A percentile compares a stretch with the other conserved stretches of the same genome.
These are phyloP conservation scores for Akanthomyces dipterigenus DNA, from an alignment of 2,329 filamentous ascomycete species.

Conservation along the genomic window DNA sequence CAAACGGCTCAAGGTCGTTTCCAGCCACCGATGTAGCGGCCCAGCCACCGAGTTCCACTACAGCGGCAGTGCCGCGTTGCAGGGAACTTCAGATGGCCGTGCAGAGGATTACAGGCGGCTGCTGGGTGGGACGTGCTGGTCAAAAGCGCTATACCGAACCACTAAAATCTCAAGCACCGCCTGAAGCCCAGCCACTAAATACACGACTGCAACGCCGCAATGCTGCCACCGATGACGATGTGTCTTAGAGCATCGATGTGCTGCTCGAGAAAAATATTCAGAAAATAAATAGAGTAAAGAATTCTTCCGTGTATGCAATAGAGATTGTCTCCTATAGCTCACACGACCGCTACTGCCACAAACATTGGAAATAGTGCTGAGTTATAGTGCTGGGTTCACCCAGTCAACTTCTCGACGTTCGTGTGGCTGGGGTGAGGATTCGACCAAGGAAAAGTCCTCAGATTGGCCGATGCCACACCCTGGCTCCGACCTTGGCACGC, in stretches of 20 bases:
- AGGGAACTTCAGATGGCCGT: neutral
- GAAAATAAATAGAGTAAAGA: neutral
- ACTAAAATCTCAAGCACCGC: neutral
- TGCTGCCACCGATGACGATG: neutral
- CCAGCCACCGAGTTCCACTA: neutral
- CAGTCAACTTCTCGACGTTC: neutral
- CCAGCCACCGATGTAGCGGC: too few species aligned
- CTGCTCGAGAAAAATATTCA: neutral
- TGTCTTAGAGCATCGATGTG: neutral
- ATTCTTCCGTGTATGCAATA: too few species aligned
- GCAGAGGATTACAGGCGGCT: too few species aligned
- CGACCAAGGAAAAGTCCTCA: neutral
- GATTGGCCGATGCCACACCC: neutral
- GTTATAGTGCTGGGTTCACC: too few species aligned
- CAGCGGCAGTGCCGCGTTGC: neutral
- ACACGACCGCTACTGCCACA: too few species aligned
- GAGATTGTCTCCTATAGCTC: too few species aligned
- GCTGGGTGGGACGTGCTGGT: neutral
- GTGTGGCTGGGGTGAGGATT: constrained; percentile 3
- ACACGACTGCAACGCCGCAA: neutral
- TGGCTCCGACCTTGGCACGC: neutral
- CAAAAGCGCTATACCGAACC: neutral
- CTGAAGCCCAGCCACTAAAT: neutral
- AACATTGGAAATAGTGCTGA: too few species aligned
- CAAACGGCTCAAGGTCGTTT: too few species aligned